phyloP scores from a whole-genome alignment of 1,284 basidiomycete species.

The Ustilago curta region DNA sequence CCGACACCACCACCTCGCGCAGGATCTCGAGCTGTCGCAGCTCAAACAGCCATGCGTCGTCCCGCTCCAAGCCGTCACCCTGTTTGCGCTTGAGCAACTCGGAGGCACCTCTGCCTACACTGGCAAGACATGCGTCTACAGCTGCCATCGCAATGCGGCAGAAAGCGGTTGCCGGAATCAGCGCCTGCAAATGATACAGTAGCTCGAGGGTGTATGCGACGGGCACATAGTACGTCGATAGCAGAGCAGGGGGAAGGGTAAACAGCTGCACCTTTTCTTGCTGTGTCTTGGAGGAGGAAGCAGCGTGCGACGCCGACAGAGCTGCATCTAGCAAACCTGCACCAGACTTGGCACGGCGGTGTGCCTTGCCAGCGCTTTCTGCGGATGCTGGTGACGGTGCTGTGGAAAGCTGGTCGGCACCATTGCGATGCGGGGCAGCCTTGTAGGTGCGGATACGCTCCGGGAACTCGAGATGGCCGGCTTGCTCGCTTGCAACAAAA shows the following conservation, averaged over 20 bases:
- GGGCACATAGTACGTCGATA: conserved; percentile 41
- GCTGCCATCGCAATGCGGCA: conserved; percentile 22
- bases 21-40: conserved; percentile 42
- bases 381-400: background rate
- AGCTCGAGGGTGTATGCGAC: conserved; percentile 32
- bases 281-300: conserved; percentile 24
- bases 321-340: conserved; percentile 51
- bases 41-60: conserved; percentile 43
- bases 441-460: conserved; percentile 27
- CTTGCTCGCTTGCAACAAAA: conserved; percentile 30
- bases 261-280: conserved; percentile 47
- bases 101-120: conserved; percentile 21
- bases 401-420: conserved; percentile 1
- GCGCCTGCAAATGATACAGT: conserved; percentile 41
- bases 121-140: conserved; percentile 27
- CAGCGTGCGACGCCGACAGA: conserved; percentile 27
- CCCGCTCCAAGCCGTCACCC: conserved; percentile 18
- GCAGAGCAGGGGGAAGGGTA: conserved; percentile 12
- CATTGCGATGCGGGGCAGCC: background rate
- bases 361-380: background rate
- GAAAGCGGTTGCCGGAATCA: conserved; percentile 24
- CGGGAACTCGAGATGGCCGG: conserved; percentile 45
- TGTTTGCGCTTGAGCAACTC: conserved; percentile 22
- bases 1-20: conserved; percentile 45
- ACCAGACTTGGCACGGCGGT: conserved; percentile 41